Conservation (phyloP, 2,329 filamentous ascomycete genomes). For the Arachnomyces sp. region DNA sequence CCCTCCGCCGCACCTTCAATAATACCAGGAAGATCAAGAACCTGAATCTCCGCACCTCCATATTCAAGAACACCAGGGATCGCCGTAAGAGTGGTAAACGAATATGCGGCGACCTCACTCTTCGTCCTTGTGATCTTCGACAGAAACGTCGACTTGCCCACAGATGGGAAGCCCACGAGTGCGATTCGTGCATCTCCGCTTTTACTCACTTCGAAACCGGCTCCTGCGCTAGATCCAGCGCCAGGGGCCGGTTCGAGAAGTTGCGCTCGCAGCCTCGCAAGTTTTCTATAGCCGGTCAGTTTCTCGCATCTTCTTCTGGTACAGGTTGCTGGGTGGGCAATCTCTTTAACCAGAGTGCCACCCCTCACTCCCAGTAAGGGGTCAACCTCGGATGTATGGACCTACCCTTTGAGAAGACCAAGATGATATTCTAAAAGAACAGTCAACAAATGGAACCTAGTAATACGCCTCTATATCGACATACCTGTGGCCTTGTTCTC, state of each 20-base stretch:
- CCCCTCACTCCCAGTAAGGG: background rate
- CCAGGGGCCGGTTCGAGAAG: constrained; percentile 83
- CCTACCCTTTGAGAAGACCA: constrained; percentile 90
- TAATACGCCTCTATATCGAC: constrained; percentile 23
- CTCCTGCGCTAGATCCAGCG: constrained; percentile 65
- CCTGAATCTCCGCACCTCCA: constrained; percentile 93
- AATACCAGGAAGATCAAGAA: constrained; percentile 94
- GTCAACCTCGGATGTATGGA: constrained; percentile 4
- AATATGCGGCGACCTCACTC: constrained; percentile 90
- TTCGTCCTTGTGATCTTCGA: constrained; percentile 98
- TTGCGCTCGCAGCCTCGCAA: constrained; percentile 87
- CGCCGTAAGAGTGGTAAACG: constrained; percentile 94
- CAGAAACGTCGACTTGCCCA: constrained; percentile 97
- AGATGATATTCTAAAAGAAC: constrained; percentile 80
- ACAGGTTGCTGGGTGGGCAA: too few relatives aligned
- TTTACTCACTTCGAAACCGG: constrained; percentile 88
- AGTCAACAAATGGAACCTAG: constrained; percentile 26
- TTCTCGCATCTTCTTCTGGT: constrained; percentile 6
- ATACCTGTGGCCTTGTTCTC: constrained; percentile 98
- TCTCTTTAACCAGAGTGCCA: too few relatives aligned
- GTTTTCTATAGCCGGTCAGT: constrained; percentile 57
- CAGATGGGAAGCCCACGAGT: constrained; percentile 95
- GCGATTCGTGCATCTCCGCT: constrained; percentile 94
- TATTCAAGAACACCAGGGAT: constrained; percentile 97
- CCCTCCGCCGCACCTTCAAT: constrained; percentile 95